Conservation (phyloP, 306 rosid genomes). For the Pyrus bretschneideri region DNA sequence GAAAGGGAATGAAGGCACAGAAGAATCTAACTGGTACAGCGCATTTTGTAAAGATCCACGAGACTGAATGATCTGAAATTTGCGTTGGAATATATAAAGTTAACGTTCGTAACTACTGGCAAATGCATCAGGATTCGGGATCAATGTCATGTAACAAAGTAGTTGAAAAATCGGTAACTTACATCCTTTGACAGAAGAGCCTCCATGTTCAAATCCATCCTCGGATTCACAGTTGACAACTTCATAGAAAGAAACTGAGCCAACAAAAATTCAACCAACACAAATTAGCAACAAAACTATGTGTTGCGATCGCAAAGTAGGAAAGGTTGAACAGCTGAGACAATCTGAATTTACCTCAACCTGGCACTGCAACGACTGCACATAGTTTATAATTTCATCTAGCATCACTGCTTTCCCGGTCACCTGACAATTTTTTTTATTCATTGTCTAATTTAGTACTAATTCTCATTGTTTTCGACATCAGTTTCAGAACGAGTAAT, state of each 20-base stretch:
- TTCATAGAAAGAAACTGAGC: conserved; percentile 63
- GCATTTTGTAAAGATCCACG: conserved; percentile 30
- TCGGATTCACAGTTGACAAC: conserved; percentile 50
- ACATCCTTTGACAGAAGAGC: conserved; percentile 49
- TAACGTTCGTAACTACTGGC: not conserved
- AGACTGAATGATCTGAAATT: conserved; percentile 40
- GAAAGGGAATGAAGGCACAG: conserved; percentile 27
- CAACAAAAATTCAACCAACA: conserved; percentile 1
- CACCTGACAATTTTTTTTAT: conserved; percentile 36
- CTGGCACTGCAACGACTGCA: conserved; percentile 66
- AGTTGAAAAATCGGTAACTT: conserved; percentile 8
- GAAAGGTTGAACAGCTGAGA: not conserved
- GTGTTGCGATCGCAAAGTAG: not conserved
- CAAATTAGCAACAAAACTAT: not conserved
- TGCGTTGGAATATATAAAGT: not conserved
- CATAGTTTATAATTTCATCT: conserved; percentile 89
- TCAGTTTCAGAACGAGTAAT: not conserved
- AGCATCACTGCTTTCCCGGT: conserved; percentile 95
- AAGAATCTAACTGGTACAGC: conserved; percentile 31
- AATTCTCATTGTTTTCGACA: not conserved
- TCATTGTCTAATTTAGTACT: not conserved
- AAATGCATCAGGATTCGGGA: not conserved
- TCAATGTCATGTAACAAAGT: not conserved
- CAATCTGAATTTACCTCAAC: conserved; percentile 43
- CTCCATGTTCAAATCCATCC: conserved; percentile 43